Evolutionary conservation across 495 filamentous ascomycete genomes (phyloP).

Genomic region (Neurospora sp.): DNA sequence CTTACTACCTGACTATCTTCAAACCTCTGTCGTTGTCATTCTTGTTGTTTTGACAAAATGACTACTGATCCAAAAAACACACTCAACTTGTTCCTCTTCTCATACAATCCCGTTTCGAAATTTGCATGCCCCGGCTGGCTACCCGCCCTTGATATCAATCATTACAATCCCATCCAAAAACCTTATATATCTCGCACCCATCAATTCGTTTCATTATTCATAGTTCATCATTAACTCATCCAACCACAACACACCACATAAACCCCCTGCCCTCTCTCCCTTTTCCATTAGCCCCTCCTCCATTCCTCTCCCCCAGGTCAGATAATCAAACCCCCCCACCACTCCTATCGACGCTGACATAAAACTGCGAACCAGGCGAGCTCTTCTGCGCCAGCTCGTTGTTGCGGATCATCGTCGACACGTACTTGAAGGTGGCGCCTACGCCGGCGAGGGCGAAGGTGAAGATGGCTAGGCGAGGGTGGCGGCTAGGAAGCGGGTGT

Average conservation of each 20-base stretch:
- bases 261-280: too few relatives aligned
- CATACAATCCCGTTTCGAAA: background rate
- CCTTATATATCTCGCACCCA: background rate
- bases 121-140: too few relatives aligned
- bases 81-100: background rate
- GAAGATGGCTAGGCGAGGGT: slow-evolving; percentile 20
- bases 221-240: background rate
- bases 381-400: slow-evolving; percentile 34
- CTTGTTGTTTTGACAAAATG: background rate
- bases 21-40: background rate
- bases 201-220: background rate
- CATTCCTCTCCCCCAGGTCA: background rate
- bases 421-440: slow-evolving; percentile 23
- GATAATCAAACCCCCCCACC: slow-evolving; percentile 30
- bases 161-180: background rate
- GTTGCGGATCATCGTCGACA: slow-evolving; percentile 19
- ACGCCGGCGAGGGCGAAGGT: slow-evolving; percentile 20
- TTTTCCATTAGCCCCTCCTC: background rate
- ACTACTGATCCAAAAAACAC: background rate
- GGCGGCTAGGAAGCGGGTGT: slow-evolving; percentile 14
- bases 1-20: background rate
- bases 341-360: slow-evolving; percentile 40
- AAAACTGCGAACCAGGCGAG: slow-evolving; percentile 19
- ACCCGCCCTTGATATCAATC: background rate
- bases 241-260: background rate